Evolutionary conservation across 805 yeast genomes (phyloP).

Genomic region (Wickerhamomyces strasburgensis): DNA sequence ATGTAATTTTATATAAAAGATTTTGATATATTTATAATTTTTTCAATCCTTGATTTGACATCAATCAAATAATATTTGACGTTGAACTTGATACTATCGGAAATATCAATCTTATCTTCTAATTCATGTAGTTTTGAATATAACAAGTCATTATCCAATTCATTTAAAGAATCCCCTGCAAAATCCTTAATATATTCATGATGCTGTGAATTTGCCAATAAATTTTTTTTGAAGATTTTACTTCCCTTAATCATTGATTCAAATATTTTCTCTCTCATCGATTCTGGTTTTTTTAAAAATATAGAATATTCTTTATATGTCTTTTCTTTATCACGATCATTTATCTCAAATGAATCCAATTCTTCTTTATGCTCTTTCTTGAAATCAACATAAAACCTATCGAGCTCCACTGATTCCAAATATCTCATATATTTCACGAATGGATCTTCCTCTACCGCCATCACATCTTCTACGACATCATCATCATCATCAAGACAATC

Average conservation of each 20-base stretch:
- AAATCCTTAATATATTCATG: background rate
- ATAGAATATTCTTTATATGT: conserved; percentile 31
- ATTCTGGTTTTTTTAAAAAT: conserved; percentile 13
- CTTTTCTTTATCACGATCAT: conserved; percentile 34
- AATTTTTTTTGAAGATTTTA: conserved; percentile 19
- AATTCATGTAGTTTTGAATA: conserved; percentile 3
- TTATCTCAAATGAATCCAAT: conserved; percentile 21
- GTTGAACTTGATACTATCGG: conserved; percentile 4
- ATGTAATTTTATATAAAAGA: too few relatives aligned
- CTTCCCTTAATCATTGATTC: conserved; percentile 9
- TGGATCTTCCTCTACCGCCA: conserved; percentile 3
- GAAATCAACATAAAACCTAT: conserved; percentile 35
- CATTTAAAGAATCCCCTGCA: background rate
- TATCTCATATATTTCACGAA: conserved; percentile 26
- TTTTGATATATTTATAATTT: too few relatives aligned
- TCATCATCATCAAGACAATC: conserved; percentile 5
- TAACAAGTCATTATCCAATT: conserved; percentile 4
- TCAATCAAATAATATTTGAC: conserved; percentile 10
- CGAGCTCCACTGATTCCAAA: conserved; percentile 24
- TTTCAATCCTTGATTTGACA: background rate
- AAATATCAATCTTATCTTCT: conserved; percentile 4
- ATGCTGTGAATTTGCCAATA: background rate
- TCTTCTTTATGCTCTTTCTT: conserved; percentile 30
- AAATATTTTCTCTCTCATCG: conserved; percentile 18
- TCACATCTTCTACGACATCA: background rate